These are phyloP conservation scores for Eleusine indica DNA, from an alignment of 176 grass and related monocot genomes.

Conservation along the genomic window DNA sequence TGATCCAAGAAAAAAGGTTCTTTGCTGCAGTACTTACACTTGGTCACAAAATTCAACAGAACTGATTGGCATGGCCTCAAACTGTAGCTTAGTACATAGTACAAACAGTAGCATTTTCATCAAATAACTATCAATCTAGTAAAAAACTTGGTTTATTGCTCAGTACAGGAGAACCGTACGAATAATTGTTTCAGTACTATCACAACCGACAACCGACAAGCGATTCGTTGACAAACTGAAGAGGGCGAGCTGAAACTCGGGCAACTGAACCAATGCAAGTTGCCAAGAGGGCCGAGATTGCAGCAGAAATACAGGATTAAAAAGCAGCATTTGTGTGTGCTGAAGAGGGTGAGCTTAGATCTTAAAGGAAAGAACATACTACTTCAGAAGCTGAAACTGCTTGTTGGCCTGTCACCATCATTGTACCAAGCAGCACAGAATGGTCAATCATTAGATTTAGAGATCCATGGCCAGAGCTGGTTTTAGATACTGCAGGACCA, in stretches of 20 bases:
- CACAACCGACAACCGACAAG: conserved; percentile 37
- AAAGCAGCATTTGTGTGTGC: not conserved
- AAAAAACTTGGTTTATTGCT: not conserved
- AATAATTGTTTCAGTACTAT: not conserved
- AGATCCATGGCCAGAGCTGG: not conserved
- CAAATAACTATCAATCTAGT: not conserved
- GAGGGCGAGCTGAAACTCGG: not conserved
- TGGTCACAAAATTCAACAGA: not conserved
- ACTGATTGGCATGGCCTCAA: too few species aligned
- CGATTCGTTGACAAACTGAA: conserved; percentile 11
- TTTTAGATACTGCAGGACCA: not conserved
- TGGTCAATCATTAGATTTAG: conserved; percentile 36
- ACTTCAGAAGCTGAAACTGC: conserved; percentile 20
- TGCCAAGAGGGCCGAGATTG: not conserved
- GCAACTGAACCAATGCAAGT: not conserved
- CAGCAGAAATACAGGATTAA: not conserved
- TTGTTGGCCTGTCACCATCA: conserved; percentile 8
- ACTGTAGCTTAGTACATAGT: too few species aligned
- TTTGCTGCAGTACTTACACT: conserved; percentile 2
- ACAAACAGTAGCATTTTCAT: not conserved
- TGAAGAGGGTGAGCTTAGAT: not conserved
- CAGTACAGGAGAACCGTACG: not conserved
- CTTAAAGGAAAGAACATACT: conserved; percentile 5
- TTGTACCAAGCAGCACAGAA: conserved; percentile 20
- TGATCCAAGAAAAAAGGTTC: conserved; percentile 21